Conservation (phyloP, 2,329 filamentous ascomycete species). For the Cryphonectria radicalis region DNA sequence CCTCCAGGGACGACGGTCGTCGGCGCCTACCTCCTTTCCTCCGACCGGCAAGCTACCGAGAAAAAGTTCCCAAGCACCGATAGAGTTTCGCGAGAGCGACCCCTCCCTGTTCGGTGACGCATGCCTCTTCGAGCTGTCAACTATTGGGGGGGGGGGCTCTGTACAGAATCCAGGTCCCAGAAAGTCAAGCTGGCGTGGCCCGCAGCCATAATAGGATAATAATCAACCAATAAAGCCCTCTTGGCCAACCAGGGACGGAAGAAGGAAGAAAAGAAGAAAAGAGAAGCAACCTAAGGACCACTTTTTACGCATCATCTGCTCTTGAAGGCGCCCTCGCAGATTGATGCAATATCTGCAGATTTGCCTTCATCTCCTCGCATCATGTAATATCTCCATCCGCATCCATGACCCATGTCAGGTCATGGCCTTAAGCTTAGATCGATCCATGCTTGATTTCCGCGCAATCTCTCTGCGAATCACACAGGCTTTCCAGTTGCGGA, state of each 20-base stretch:
- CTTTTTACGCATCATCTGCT: conserved; percentile 5
- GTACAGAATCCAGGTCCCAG: conserved; percentile 2
- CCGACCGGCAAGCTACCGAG: conserved; percentile 12
- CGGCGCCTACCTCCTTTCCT: not conserved
- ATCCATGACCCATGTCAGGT: conserved; percentile 11
- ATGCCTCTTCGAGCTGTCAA: conserved; percentile 9
- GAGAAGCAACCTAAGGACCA: not conserved
- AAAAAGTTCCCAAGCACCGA: conserved; percentile 2
- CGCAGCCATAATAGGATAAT: not conserved
- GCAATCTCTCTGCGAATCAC: conserved; percentile 17
- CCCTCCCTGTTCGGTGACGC: conserved; percentile 1
- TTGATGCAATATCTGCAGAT: conserved; percentile 23
- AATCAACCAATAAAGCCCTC: not conserved
- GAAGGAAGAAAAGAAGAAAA: not conserved
- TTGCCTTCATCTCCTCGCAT: conserved; percentile 19
- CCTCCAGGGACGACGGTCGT: not conserved
- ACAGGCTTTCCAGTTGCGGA: conserved; percentile 21
- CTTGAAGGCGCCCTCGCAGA: conserved; percentile 5
- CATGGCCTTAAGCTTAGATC: conserved; percentile 18
- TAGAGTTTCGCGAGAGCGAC: not conserved
- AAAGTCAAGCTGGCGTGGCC: not conserved
- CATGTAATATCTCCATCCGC: not conserved
- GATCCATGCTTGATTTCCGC: conserved; percentile 19
- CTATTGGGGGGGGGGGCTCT: not conserved
- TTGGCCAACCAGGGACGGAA: not conserved